Evolutionary conservation across 2,329 filamentous ascomycete genomes (phyloP).

Genomic region (Exophiala sp.): DNA sequence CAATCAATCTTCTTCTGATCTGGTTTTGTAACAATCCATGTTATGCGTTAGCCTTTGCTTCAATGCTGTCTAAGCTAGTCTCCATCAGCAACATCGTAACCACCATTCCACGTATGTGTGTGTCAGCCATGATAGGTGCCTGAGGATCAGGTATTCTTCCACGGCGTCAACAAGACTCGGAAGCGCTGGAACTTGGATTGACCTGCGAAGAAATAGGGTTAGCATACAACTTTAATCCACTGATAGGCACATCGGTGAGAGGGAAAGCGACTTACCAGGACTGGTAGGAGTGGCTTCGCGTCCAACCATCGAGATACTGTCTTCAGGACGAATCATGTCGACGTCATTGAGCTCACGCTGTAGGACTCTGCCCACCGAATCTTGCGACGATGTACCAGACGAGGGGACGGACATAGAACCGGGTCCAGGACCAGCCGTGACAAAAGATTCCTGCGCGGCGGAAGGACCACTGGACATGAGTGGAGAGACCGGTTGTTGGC

Average conservation of each 20-base stretch:
- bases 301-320: conserved; percentile 7
- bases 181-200: conserved; percentile 5
- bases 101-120: too few species aligned
- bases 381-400: background rate
- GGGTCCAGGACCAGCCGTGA: background rate
- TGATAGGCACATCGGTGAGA: background rate
- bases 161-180: conserved; percentile 6
- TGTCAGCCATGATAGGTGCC: too few species aligned
- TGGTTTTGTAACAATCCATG: too few species aligned
- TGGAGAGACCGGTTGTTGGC: background rate
- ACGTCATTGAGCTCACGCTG: background rate
- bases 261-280: background rate
- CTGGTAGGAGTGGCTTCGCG: background rate
- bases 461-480: too few species aligned
- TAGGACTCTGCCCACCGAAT: conserved; percentile 6
- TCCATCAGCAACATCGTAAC: too few species aligned
- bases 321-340: conserved; percentile 8
- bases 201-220: background rate
- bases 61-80: too few species aligned
- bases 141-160: too few species aligned
- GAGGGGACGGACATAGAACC: background rate
- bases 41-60: too few species aligned
- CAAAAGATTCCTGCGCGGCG: background rate
- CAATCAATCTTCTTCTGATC: too few species aligned
- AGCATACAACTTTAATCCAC: background rate